Evolutionary conservation across 2,329 filamentous ascomycete species (phyloP), one percentile per base, ranked within the genome.

Genomic region (Phialemonium atrogriseum): DNA sequence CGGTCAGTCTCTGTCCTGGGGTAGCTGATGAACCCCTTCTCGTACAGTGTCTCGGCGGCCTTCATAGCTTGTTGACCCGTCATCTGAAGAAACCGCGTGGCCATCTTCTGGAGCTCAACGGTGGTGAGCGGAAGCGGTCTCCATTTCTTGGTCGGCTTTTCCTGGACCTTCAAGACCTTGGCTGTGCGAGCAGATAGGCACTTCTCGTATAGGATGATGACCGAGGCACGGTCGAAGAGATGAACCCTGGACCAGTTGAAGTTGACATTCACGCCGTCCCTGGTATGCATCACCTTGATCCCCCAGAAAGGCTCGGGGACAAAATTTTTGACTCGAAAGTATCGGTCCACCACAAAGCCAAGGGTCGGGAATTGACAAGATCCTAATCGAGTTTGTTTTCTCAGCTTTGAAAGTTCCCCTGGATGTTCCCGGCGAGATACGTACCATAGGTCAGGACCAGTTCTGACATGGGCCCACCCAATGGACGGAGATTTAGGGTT

Each of bases 291-390:
- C 23, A 98, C 70, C 45, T 81, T 89, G 63, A 98, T 94, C 37
- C 73, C 73, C 91, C 91, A 98, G 56, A 96, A 98, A 0, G 74
- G 65, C 51, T 98, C 91, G 0, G 89, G 83, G 1, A 91, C 78
- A 55, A 98, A 98, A 46, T 94, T 94, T 41, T 85, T 80, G 31
- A 98, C 91, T 30, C 84, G 79, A 47, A 94, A 85, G 55, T 96
- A 98, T 28, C 89, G 77, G 56, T 98, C 91, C 6, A 98, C 91
- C 2, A 98, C 89, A 44, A 98, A 98, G 0, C 91, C 91, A 5
- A 98, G 68, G 0, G 91, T 96, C 2, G 91, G 91, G 48, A 98
- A 98, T 54, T 98, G 91, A 44, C 91, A 98, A 4, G 88, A 94
- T 10, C 74, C 84, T 84, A 21, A n/a, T 7, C 3, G 12, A 33